phyloP scores from a whole-genome alignment of 768 basidiomycete genomes.

The Clitopilus passeckerianus region DNA sequence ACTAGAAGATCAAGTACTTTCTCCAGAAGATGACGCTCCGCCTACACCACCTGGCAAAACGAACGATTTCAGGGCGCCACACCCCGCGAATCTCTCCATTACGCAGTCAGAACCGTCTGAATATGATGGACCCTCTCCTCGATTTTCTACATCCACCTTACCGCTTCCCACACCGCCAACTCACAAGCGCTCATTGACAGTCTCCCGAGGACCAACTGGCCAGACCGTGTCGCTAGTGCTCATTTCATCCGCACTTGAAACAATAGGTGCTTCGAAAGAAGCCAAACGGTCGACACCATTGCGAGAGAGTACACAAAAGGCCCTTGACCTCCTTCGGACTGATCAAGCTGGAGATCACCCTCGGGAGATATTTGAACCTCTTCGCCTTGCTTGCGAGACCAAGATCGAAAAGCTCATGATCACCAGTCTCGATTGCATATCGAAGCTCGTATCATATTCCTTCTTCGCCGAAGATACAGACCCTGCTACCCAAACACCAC shows the following conservation, averaged over 20 bases:
- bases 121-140: not conserved
- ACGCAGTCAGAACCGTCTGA: not conserved
- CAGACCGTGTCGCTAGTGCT: constrained; percentile 75
- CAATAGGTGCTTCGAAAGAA: constrained; percentile 83
- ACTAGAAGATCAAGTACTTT: not conserved
- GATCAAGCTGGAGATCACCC: constrained; percentile 74
- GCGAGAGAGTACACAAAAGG: constrained; percentile 76
- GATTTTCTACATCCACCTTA: not conserved
- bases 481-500: constrained; percentile 31
- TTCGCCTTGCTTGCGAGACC: constrained; percentile 95
- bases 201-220: constrained; percentile 44
- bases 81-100: not conserved
- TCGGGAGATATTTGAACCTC: constrained; percentile 91
- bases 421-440: constrained; percentile 94
- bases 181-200: constrained; percentile 56
- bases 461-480: constrained; percentile 80
- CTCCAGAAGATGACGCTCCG: not conserved
- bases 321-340: constrained; percentile 75
- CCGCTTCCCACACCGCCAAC: constrained; percentile 5
- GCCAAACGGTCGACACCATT: constrained; percentile 80
- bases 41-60: not conserved
- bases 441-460: constrained; percentile 95
- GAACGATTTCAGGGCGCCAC: not conserved
- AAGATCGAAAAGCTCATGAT: constrained; percentile 91
- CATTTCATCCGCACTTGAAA: constrained; percentile 81